Base-by-base conservation (phyloP, 2,329 filamentous ascomycete genomes). In the Fusarium sp. region DNA sequence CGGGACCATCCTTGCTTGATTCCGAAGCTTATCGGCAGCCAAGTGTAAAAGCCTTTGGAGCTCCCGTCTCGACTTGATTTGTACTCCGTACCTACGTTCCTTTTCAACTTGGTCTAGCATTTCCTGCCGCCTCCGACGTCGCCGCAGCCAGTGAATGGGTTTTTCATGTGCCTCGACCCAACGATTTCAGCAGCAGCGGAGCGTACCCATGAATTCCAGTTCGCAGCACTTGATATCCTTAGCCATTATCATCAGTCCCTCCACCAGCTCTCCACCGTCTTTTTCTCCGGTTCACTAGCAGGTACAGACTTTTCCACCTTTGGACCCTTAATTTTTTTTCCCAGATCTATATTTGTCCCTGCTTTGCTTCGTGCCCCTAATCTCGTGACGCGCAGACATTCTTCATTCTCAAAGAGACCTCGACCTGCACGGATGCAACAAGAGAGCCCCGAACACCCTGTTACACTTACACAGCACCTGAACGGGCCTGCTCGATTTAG, bases 391-490 rank as follows among this genome's bases (percentile, higher is more conserved):
- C 66, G 66, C 72, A 73, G 62, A 66, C 49, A 57, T 73, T 69
- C 57, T 74, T 50, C 28, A 60, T 38, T 45, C 51, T 51, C 52
- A 55, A 57, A 64, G 59, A 52, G 51, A 44, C 57, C 34, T 62
- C 62, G 60, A 63, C 46, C 60, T 62, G 54, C 66, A 65, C 45
- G 31, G 52, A 50, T 57, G 57, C 57, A 55, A 67, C 40, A 49
- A 51, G 44, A 46, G 52, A 60, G 34, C 49, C 53, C 53, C 57
- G 50, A 65, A 67, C 49, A 56, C 49, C 51, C 62, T 54, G 70
- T 73, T 65, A 67, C 73, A 76, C 73, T 76, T 76, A 75, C 73
- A 74, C 70, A 63, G 58, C 67, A 65, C 69, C 38, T 67, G 54
- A 60, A 61, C 57, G 54, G 51, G 51, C 61, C 56, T 64, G 56